Base-by-base conservation (phyloP, 1,284 basidiomycete species). In the Heterobasidion irregulare region DNA sequence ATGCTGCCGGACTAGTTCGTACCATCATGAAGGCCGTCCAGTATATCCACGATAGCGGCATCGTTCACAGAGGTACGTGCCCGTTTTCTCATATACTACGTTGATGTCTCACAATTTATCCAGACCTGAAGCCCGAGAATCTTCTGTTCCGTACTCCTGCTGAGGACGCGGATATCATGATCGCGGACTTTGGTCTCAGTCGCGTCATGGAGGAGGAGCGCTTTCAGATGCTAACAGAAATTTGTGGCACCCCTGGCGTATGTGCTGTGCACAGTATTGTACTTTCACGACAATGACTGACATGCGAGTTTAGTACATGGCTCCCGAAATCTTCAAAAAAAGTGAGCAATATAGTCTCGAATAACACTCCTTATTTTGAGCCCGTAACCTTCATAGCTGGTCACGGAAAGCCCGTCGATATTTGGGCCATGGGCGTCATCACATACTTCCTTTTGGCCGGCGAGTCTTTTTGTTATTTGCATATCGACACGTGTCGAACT, bases 391-490 rank as follows among this genome's bases (percentile, higher is more conserved):
- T 34, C 53, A 26, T 66, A 91, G 89, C 84, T 53, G 96, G 96
- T 0, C 95, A 99, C 65, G 86, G 92, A 46, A 97, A 94, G 72
- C 94, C 96, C 0, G 96, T 98, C 32, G 96, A 98, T 67, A 78
- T 98, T 60, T 98, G 94, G 94, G 94, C 94, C 0, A 94, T 97
- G 81, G 94, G 94, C 55, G 94, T 98, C 54, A 94, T 97, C 70
- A 90, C 93, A 5, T 95, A 94, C 73, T 97, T 97, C 84, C 75
- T 97, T 6, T 85, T 97, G 53, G 94, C 92, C 52, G 93, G 70
- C 69, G 59, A 47, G 56, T 50, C 9, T 43, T 10, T 26, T 6
- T 38, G 10, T 8, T 3, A 45, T 19, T 49, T 34, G 13, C 9
- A 6, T 18, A 2, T 32, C n/a, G 47, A 10, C 43, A 18, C 18